phyloP scores from a whole-genome alignment of 2,329 filamentous ascomycete species.

The Aschersonia sp. region DNA sequence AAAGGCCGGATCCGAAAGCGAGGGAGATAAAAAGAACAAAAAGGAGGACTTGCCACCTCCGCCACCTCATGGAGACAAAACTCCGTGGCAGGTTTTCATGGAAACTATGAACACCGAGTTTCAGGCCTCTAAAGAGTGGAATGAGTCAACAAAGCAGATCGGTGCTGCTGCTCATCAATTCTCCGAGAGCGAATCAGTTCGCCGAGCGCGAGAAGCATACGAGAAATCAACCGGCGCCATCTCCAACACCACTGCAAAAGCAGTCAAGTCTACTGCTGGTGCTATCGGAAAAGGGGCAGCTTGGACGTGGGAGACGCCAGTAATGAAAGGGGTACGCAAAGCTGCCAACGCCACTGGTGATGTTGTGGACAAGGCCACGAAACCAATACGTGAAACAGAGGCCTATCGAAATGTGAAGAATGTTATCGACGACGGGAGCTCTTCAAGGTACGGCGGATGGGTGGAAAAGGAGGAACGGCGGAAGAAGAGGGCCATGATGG shows the following conservation, averaged over 20 bases:
- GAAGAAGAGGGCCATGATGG: constrained; percentile 60
- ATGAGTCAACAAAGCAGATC: constrained; percentile 92
- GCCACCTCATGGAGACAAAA: constrained; percentile 96
- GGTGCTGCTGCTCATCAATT: constrained; percentile 83
- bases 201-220: constrained; percentile 74
- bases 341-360: constrained; percentile 76
- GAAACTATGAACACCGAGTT: constrained; percentile 93
- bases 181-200: constrained; percentile 81
- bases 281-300: constrained; percentile 81
- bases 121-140: constrained; percentile 97
- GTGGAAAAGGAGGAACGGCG: constrained; percentile 88
- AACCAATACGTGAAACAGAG: constrained; percentile 86
- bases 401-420: constrained; percentile 91
- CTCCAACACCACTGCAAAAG: constrained; percentile 61
- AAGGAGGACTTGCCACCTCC: constrained; percentile 65
- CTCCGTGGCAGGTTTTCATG: constrained; percentile 96
- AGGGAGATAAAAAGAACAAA: constrained; percentile 40
- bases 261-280: constrained; percentile 72
- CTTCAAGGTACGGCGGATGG: constrained; percentile 92
- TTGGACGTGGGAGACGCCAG: constrained; percentile 94
- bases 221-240: constrained; percentile 76
- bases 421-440: constrained; percentile 93
- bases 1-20: constrained; percentile 30
- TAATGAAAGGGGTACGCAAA: constrained; percentile 81
- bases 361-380: constrained; percentile 85